Percentiles rank a stretch among this genome's conserved stretches.
phyloP scores from a whole-genome alignment of 23 red algal genomes.

The Gracilariopsis chorda region DNA sequence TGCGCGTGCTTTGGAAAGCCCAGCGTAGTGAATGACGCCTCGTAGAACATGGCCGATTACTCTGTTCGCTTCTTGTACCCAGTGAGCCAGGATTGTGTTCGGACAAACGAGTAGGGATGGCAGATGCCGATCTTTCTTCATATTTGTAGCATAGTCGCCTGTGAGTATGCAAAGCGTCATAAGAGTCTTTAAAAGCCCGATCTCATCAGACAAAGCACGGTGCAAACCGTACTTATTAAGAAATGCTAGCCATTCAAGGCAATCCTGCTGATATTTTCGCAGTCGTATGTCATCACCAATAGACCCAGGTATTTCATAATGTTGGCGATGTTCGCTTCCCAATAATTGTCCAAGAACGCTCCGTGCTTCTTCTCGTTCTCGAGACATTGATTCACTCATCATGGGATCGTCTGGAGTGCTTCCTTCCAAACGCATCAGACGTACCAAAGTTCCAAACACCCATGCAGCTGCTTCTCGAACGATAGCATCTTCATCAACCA shows the following conservation, averaged over 20 bases:
- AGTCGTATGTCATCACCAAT: slow-evolving; percentile 78
- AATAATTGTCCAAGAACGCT: slow-evolving; percentile 88
- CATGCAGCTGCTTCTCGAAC: slow-evolving; percentile 71
- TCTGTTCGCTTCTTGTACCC: slow-evolving; percentile 79
- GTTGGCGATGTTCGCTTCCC: slow-evolving; percentile 59
- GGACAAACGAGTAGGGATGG: slow-evolving; percentile 88
- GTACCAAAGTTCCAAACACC: slow-evolving; percentile 83
- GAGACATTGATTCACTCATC: slow-evolving; percentile 24
- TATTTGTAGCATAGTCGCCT: slow-evolving; percentile 32
- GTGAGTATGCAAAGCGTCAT: slow-evolving; percentile 98
- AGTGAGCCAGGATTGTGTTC: slow-evolving; percentile 85
- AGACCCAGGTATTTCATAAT: slow-evolving; percentile 72
- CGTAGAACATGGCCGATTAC: slow-evolving; percentile 79
- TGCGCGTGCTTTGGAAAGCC: slow-evolving; percentile 59
- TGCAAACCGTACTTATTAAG: slow-evolving; percentile 93
- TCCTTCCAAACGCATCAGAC: slow-evolving; percentile 95
- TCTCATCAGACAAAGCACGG: slow-evolving; percentile 96
- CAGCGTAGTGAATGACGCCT: slow-evolving; percentile 80
- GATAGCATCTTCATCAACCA: slow-evolving; percentile 82
- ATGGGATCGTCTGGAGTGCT: slow-evolving; percentile 62
- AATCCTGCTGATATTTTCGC: slow-evolving; percentile 95
- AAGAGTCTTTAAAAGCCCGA: slow-evolving; percentile 97
- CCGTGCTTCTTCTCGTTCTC: slow-evolving; percentile 66
- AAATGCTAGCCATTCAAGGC: slow-evolving; percentile 95
- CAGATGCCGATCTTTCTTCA: background rate